Percentiles rank a stretch among this genome's conserved stretches.
Evolutionary conservation across 345 rosid genomes (phyloP).

Genomic region (Eucalyptus paniculata): DNA sequence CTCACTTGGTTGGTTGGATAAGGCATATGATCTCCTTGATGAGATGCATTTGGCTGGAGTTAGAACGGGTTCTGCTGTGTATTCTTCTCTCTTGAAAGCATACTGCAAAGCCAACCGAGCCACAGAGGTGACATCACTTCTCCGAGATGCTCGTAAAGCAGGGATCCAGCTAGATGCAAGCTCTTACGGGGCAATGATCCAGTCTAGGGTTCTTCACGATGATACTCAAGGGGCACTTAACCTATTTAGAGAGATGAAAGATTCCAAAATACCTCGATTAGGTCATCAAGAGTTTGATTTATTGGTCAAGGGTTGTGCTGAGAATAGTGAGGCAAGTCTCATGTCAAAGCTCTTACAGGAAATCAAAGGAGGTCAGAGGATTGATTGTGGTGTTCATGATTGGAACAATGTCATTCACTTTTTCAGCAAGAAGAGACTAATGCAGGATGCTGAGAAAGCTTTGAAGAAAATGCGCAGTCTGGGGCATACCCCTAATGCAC

Average conservation of each 20-base stretch:
- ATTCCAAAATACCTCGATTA: constrained; percentile 39
- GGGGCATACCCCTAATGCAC: constrained; percentile 77
- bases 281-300: constrained; percentile 53
- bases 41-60: constrained; percentile 79
- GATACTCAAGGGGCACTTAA: constrained; percentile 67
- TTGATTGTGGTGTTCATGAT: constrained; percentile 67
- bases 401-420: constrained; percentile 92
- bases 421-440: constrained; percentile 81
- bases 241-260: constrained; percentile 78
- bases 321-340: constrained; percentile 50
- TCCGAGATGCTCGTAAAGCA: constrained; percentile 77
- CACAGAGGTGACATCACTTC: constrained; percentile 49
- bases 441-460: constrained; percentile 94
- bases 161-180: constrained; percentile 85
- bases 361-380: constrained; percentile 65
- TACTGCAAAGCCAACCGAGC: constrained; percentile 55
- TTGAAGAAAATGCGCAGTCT: constrained; percentile 76
- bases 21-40: constrained; percentile 88
- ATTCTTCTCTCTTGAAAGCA: constrained; percentile 63
- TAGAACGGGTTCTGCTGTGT: constrained; percentile 56
- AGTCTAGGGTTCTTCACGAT: constrained; percentile 43
- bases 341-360: constrained; percentile 81
- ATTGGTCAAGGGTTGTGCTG: constrained; percentile 59
- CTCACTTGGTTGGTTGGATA: constrained; percentile 78
- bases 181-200: constrained; percentile 62